phyloP scores from a whole-genome alignment of 441 rosid species.

The Arabidopsis lyrata region DNA sequence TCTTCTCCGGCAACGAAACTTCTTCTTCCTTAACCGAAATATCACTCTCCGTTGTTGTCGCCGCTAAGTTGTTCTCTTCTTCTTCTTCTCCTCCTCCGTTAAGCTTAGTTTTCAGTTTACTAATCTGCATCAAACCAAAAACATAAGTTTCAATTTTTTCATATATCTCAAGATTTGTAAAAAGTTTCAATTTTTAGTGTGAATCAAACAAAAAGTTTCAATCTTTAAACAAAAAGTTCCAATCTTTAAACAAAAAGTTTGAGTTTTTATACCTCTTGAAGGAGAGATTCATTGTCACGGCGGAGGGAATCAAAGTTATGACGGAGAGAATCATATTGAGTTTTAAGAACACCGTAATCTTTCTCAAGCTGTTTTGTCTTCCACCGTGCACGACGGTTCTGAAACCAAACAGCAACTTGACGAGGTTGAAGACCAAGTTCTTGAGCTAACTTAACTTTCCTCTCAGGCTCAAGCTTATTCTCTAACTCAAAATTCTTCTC shows the following conservation, averaged over 20 bases:
- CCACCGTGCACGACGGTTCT: conserved; percentile 95
- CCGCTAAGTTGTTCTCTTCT: conserved; percentile 34
- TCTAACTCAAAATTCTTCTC: conserved; percentile 97
- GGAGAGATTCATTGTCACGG: conserved; percentile 74
- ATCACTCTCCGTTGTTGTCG: conserved; percentile 53
- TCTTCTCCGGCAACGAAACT: conserved; percentile 35
- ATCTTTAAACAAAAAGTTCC: not conserved
- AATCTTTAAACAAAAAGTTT: not conserved
- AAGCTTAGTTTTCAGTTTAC: conserved; percentile 71
- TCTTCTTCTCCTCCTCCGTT: conserved; percentile 50
- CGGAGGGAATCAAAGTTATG: conserved; percentile 61
- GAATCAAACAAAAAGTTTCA: not conserved
- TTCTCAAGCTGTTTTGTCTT: conserved; percentile 92
- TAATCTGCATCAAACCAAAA: conserved; percentile 54
- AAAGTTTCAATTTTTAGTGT: not conserved
- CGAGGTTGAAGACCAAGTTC: conserved; percentile 90
- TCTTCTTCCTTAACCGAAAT: conserved; percentile 69
- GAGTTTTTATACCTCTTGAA: conserved; percentile 61
- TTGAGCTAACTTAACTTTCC: conserved; percentile 88
- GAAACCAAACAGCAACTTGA: conserved; percentile 97
- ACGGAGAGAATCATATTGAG: conserved; percentile 67
- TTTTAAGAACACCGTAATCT: conserved; percentile 76
- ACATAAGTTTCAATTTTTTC: not conserved
- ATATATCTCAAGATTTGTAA: not conserved
- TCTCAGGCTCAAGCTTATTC: conserved; percentile 94